phyloP scores from a whole-genome alignment of 169 alveolate species.

The Cryptosporidium tyzzeri region DNA sequence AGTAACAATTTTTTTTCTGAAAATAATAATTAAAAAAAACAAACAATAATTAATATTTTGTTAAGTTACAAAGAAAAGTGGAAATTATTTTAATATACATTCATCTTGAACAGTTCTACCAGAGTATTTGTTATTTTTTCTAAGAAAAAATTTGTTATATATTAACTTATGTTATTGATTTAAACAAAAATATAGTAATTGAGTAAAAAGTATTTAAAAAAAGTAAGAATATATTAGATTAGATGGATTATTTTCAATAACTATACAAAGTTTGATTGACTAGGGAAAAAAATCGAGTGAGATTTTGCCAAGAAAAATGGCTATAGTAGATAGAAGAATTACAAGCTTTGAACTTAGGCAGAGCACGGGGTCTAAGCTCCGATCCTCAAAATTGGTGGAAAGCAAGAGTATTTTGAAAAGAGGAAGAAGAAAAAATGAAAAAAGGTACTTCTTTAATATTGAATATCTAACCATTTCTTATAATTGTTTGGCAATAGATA shows the following conservation, averaged over 20 bases:
- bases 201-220: too few relatives aligned
- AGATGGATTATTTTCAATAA: neutral
- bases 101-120: neutral
- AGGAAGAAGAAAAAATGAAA: constrained; percentile 14
- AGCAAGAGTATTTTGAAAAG: constrained; percentile 2
- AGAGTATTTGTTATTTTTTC: too few relatives aligned
- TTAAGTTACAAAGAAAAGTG: neutral
- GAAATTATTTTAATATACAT: too few relatives aligned
- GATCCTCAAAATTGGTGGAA: constrained; percentile 23
- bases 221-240: neutral
- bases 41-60: neutral
- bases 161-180: neutral
- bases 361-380: constrained; percentile 15
- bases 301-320: neutral
- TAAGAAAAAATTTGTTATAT: too few relatives aligned
- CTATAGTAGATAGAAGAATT: constrained; percentile 24
- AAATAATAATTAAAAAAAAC: neutral
- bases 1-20: neutral
- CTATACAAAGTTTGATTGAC: neutral
- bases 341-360: constrained; percentile 28
- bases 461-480: neutral
- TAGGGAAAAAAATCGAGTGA: too few relatives aligned
- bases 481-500: neutral
- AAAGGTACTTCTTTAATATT: constrained; percentile 20
- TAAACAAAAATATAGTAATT: too few relatives aligned